Evolutionary conservation across 208 protist genomes (phyloP).

Genomic region (Acanthamoeba culbertsoni): DNA sequence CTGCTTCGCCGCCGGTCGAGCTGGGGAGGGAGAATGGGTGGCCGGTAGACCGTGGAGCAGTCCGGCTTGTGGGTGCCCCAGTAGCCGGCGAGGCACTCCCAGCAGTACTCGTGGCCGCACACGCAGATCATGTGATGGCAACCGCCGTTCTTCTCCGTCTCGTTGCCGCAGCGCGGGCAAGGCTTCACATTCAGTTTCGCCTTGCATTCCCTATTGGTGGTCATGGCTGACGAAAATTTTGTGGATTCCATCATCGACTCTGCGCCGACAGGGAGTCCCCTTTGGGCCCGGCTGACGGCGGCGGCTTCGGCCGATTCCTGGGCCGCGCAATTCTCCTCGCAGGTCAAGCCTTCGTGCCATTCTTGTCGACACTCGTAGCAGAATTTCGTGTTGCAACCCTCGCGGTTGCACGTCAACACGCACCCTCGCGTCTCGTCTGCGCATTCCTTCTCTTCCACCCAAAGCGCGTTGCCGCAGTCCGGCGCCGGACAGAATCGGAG

Average conservation of each 20-base stretch:
- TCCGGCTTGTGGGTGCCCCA: background rate
- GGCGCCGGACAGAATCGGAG: background rate
- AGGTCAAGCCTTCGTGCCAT: background rate
- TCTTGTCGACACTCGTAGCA: background rate
- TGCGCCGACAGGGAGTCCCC: background rate
- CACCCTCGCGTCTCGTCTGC: background rate
- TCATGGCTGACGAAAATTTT: too few species aligned
- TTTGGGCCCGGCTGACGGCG: background rate
- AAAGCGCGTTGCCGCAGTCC: background rate
- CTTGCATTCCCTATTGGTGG: background rate
- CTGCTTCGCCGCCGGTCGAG: background rate
- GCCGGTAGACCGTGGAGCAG: background rate
- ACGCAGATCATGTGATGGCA: constrained; percentile 76
- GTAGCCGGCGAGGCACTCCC: background rate
- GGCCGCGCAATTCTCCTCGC: background rate
- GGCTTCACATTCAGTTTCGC: constrained; percentile 66
- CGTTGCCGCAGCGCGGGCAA: constrained; percentile 69
- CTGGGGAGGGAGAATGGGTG: background rate
- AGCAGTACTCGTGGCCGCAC: constrained; percentile 73
- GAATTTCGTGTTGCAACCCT: background rate
- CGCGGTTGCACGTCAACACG: background rate
- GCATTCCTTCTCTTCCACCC: background rate
- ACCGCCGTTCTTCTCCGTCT: constrained; percentile 76
- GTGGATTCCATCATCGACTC: background rate
- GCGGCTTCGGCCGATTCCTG: background rate